These are phyloP conservation scores for Apiospora kogelbergensis DNA, from an alignment of 2,329 filamentous ascomycete genomes.

Conservation along the genomic window DNA sequence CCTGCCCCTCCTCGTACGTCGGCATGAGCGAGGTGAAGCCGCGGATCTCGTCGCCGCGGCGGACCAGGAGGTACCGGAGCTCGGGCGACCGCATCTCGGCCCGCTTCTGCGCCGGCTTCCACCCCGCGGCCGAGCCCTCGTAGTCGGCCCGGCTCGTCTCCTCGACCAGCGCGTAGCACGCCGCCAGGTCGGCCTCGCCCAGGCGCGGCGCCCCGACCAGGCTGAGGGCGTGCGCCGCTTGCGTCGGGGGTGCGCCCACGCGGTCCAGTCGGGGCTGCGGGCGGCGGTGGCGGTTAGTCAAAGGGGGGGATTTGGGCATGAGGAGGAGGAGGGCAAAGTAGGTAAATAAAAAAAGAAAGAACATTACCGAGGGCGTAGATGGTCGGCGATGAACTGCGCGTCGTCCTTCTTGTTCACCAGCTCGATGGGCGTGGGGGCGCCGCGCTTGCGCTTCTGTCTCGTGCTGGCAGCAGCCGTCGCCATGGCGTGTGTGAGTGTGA, in stretches of 20 bases:
- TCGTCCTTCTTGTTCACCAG: constrained; percentile 47
- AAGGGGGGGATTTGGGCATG: no score
- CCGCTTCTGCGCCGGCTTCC: constrained; percentile 61
- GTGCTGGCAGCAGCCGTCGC: not conserved
- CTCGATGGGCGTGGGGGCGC: constrained; percentile 41
- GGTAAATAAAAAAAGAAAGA: constrained; percentile 13
- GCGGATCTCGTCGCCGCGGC: constrained; percentile 37
- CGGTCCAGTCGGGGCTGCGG: constrained; percentile 19
- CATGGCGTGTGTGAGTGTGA: not conserved
- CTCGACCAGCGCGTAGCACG: constrained; percentile 59
- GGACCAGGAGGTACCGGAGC: constrained; percentile 67
- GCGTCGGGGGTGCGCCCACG: constrained; percentile 54
- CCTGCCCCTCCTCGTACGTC: constrained; percentile 63
- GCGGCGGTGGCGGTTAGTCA: not conserved
- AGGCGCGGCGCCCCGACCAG: constrained; percentile 44
- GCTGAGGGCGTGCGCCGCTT: constrained; percentile 40
- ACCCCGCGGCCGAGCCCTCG: constrained; percentile 59
- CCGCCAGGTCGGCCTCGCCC: constrained; percentile 42
- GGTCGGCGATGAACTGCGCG: constrained; percentile 47
- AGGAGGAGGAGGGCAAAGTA: no score
- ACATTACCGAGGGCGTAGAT: constrained; percentile 47
- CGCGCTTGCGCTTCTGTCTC: constrained; percentile 28
- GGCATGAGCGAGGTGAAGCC: constrained; percentile 71
- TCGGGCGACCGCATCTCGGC: constrained; percentile 67
- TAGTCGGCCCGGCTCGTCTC: constrained; percentile 66